phyloP scores from a whole-genome alignment of 371 early-diverging fungal genomes.

The Mucor plumbeus region DNA sequence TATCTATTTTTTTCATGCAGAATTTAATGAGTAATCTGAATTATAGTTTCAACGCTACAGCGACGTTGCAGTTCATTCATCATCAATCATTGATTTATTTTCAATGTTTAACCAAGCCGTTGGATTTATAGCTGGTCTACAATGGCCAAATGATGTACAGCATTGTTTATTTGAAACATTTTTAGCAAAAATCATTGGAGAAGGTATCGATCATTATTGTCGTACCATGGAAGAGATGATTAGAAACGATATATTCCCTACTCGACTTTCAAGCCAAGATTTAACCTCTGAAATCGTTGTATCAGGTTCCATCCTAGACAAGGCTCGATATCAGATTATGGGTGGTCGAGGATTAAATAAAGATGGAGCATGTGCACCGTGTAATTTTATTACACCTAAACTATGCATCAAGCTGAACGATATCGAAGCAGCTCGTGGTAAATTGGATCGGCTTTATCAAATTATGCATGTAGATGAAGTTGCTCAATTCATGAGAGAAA shows the following conservation, averaged over 20 bases:
- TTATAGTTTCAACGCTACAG: conserved; percentile 55
- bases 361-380: conserved; percentile 36
- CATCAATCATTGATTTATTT: conserved; percentile 73
- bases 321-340: conserved; percentile 29
- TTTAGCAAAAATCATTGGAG: conserved; percentile 58
- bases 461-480: conserved; percentile 60
- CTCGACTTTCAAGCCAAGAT: not conserved
- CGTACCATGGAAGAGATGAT: conserved; percentile 31
- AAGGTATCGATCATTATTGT: conserved; percentile 45
- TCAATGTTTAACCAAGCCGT: conserved; percentile 70
- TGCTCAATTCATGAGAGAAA: conserved; percentile 34
- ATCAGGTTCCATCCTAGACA: conserved; percentile 20
- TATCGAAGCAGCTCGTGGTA: conserved; percentile 59
- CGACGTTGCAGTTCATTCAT: conserved; percentile 64
- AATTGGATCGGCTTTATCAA: conserved; percentile 57
- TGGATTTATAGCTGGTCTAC: conserved; percentile 56
- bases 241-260: conserved; percentile 18
- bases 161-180: conserved; percentile 64
- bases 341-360: conserved; percentile 20
- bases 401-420: conserved; percentile 64
- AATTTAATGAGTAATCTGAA: too few species aligned
- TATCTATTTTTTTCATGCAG: not conserved
- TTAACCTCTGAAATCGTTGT: not conserved
- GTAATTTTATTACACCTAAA: conserved; percentile 46
- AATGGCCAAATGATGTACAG: conserved; percentile 73